Conservation (phyloP, 345 rosid species). For the Syzygium aqueum region DNA sequence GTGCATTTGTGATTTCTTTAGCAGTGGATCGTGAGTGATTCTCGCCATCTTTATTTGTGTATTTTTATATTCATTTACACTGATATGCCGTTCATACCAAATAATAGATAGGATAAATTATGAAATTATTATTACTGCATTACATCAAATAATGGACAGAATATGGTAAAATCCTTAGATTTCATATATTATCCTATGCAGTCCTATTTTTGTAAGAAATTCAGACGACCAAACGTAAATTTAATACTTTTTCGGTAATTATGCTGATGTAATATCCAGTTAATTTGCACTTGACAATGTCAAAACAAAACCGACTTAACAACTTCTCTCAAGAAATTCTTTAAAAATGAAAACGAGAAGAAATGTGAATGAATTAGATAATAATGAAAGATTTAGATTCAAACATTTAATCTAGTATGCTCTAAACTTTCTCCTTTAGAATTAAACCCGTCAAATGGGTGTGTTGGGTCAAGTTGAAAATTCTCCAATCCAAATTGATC, state of each 20-base stretch:
- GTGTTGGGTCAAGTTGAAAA: no score
- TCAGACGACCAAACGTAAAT: neutral
- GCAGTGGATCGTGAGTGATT: fast-evolving
- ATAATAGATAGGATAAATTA: neutral
- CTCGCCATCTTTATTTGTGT: no score
- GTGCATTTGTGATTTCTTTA: no score
- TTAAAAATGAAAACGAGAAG: neutral
- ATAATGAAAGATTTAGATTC: neutral
- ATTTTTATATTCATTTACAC: neutral
- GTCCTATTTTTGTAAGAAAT: no score
- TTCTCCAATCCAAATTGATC: no score
- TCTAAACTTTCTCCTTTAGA: neutral
- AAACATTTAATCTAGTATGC: neutral
- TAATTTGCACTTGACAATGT: no score
- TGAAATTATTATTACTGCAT: neutral
- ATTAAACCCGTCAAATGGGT: no score
- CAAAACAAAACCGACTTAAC: neutral
- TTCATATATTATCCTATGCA: neutral
- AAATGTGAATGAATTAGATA: neutral
- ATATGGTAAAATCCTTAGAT: neutral
- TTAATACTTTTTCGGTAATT: neutral
- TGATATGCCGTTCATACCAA: neutral
- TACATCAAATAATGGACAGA: fast-evolving
- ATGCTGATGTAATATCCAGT: neutral
- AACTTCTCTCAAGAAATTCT: neutral